phyloP scores from a whole-genome alignment of 257 asterid genomes.

The Solanum gracilifrons region DNA sequence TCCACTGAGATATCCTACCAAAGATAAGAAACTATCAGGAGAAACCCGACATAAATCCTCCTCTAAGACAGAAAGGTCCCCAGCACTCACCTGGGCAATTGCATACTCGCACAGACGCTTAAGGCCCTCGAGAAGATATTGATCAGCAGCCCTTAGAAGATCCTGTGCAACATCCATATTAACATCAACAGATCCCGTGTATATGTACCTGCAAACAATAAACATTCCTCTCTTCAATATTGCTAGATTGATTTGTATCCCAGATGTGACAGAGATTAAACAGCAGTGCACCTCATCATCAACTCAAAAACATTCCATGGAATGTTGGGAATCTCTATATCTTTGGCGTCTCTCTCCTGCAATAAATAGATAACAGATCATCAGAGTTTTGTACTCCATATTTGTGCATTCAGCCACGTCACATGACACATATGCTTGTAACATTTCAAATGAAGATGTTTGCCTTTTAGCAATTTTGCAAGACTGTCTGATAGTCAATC shows the following conservation, averaged over 20 bases:
- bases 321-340: slow-evolving; percentile 91
- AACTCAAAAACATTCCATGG: slow-evolving; percentile 95
- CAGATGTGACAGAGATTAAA: neutral
- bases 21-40: slow-evolving; percentile 18
- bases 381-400: neutral
- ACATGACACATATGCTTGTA: neutral
- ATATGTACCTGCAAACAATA: slow-evolving; percentile 43
- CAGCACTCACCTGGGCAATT: slow-evolving; percentile 55
- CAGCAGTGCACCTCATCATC: slow-evolving; percentile 79
- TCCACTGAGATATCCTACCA: slow-evolving; percentile 72
- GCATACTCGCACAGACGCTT: slow-evolving; percentile 64
- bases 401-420: neutral
- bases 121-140: slow-evolving; percentile 67
- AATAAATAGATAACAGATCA: neutral
- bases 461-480: neutral
- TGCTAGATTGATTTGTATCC: neutral
- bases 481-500: neutral
- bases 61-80: neutral
- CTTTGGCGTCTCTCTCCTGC: slow-evolving; percentile 98
- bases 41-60: neutral
- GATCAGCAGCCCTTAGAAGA: slow-evolving; percentile 69
- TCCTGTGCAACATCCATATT: slow-evolving; percentile 57
- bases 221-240: neutral
- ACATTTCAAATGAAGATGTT: neutral
- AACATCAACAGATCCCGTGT: slow-evolving; percentile 66